A percentile compares a stretch with the other conserved stretches of the same genome.
These are phyloP conservation scores for Saccharomyces pastorianus DNA, from an alignment of 1,139 yeast genomes.

Conservation along the genomic window DNA sequence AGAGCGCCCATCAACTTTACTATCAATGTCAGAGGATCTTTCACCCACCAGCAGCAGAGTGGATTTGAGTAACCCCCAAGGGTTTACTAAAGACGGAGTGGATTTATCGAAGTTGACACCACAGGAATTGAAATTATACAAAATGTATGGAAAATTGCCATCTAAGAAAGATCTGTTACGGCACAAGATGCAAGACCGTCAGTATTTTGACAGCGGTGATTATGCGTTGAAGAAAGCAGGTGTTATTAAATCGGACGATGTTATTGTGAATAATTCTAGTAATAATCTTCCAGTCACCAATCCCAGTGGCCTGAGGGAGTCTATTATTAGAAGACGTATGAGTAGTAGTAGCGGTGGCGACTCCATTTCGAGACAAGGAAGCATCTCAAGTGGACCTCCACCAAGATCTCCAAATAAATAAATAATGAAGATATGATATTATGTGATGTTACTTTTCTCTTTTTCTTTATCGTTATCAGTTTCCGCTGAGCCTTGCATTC, in stretches of 20 bases:
- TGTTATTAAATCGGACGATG: conserved; percentile 23
- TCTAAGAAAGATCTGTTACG: conserved; percentile 74
- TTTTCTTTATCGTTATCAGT: background rate
- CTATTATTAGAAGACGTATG: conserved; percentile 28
- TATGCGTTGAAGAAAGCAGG: conserved; percentile 79
- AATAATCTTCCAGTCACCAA: conserved; percentile 31
- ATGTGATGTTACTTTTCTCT: background rate
- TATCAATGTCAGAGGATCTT: conserved; percentile 15
- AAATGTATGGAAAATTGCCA: conserved; percentile 83
- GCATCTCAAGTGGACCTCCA: conserved; percentile 32
- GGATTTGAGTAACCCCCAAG: conserved; percentile 14
- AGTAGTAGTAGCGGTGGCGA: conserved; percentile 30
- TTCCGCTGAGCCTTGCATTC: conserved; percentile 1
- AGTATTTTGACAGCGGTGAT: conserved; percentile 95
- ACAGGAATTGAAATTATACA: conserved; percentile 62
- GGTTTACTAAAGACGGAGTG: conserved; percentile 23
- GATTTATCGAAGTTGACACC: conserved; percentile 55
- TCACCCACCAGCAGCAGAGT: conserved; percentile 27
- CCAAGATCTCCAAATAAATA: conserved; percentile 29
- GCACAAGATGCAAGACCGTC: conserved; percentile 76
- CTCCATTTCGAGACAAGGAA: conserved; percentile 27
- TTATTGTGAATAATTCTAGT: conserved; percentile 14
- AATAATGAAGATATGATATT: conserved; percentile 1
- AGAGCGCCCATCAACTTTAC: background rate
- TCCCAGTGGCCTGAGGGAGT: conserved; percentile 30